Percentiles rank a stretch among this genome's conserved stretches.
phyloP scores from a whole-genome alignment of 208 protist genomes.

The Crithidia expoeki region DNA sequence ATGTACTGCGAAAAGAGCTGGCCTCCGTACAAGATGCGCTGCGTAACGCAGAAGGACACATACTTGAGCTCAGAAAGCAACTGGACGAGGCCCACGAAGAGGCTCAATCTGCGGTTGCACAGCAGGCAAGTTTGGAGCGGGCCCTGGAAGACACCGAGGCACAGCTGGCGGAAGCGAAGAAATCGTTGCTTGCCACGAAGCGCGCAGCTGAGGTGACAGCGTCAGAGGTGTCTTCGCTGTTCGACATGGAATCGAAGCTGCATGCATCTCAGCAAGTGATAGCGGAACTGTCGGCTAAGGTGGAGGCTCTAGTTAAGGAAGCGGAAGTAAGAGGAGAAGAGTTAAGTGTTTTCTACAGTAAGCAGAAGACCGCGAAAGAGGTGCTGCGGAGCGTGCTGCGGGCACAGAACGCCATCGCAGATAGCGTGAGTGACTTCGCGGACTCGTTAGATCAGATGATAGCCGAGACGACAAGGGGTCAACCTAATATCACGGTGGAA shows the following conservation, averaged over 20 bases:
- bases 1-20: conserved; percentile 3
- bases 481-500: too few species aligned
- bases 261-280: conserved; percentile 40
- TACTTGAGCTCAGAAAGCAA: conserved; percentile 9
- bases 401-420: conserved; percentile 18
- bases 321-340: conserved; percentile 1
- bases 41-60: conserved; percentile 16
- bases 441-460: conserved; percentile 1
- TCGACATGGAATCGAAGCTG: conserved; percentile 62
- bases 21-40: conserved; percentile 18
- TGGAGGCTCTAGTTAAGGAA: conserved; percentile 17
- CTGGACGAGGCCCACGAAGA: conserved; percentile 36
- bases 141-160: conserved; percentile 41
- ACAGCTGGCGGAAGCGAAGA: conserved; percentile 39
- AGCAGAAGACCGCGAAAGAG: conserved; percentile 11
- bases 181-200: conserved; percentile 48
- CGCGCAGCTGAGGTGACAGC: conserved; percentile 53
- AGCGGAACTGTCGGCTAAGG: conserved; percentile 11
- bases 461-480: not conserved
- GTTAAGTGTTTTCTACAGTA: conserved; percentile 15
- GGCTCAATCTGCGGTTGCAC: conserved; percentile 23
- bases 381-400: conserved; percentile 20
- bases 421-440: conserved; percentile 7
- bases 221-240: conserved; percentile 48
- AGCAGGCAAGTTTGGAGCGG: conserved; percentile 21